A percentile compares a stretch with the other conserved stretches of the same genome.
Conservation (phyloP, 192 early-diverging fungal genomes). For the Phycomyces nitens region DNA sequence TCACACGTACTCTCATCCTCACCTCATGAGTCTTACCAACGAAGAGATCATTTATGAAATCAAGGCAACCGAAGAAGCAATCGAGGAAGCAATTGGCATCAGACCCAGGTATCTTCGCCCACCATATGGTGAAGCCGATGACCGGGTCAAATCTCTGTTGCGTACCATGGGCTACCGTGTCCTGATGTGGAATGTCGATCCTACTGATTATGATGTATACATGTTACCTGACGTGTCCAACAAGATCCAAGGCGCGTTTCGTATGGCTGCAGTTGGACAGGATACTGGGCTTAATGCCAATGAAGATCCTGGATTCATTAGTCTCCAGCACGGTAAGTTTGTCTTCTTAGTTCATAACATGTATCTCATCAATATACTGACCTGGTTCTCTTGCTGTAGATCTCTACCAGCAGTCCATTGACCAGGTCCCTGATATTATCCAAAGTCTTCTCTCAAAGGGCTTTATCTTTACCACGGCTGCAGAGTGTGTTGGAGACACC, state of each 20-base stretch:
- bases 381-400: conserved; percentile 1
- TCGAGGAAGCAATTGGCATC: conserved; percentile 49
- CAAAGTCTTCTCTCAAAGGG: conserved; percentile 3
- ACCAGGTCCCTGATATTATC: conserved; percentile 15
- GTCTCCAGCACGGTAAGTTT: conserved; percentile 34
- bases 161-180: conserved; percentile 34
- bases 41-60: conserved; percentile 42
- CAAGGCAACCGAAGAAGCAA: conserved; percentile 43
- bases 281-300: conserved; percentile 15
- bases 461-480: conserved; percentile 4
- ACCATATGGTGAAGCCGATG: conserved; percentile 60
- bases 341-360: background rate
- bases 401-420: conserved; percentile 11
- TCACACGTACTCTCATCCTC: conserved; percentile 50
- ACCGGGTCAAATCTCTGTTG: conserved; percentile 49
- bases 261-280: background rate
- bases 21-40: conserved; percentile 42
- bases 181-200: conserved; percentile 38
- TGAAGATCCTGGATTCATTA: conserved; percentile 30
- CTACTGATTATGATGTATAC: conserved; percentile 29
- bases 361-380: background rate
- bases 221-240: conserved; percentile 10
- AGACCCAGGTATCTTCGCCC: conserved; percentile 57
- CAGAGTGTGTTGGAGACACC: conserved; percentile 2
- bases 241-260: conserved; percentile 8